Conservation (phyloP, 305 asterid species). For the Andrographis paniculata region DNA sequence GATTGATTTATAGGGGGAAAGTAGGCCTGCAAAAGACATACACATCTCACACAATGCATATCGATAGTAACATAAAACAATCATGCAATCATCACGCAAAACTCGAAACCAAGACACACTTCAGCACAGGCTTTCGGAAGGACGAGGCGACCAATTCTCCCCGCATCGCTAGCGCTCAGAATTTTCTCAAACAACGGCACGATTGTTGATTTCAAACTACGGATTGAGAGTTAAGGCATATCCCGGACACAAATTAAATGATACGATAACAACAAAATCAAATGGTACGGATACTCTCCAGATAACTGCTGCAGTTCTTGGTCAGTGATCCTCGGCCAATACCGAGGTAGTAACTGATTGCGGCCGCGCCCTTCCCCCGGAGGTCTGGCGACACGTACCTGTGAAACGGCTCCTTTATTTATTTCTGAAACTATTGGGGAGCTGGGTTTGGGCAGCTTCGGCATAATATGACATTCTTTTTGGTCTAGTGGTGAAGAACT, state of each 20-base stretch:
- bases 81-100: neutral
- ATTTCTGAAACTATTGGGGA: slow-evolving; percentile 33
- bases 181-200: slow-evolving; percentile 89
- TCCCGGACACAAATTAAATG: neutral
- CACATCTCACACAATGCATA: slow-evolving; percentile 1
- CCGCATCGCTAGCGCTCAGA: slow-evolving; percentile 98
- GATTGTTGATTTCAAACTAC: slow-evolving; percentile 72
- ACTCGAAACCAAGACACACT: slow-evolving; percentile 38
- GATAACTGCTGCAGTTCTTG: slow-evolving; percentile 86
- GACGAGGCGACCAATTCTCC: slow-evolving; percentile 94
- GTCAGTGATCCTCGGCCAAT: slow-evolving; percentile 97
- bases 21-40: slow-evolving; percentile 56
- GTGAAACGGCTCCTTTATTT: slow-evolving; percentile 33
- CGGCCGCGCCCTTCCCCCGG: slow-evolving; percentile 93
- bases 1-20: slow-evolving; percentile 94
- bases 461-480: slow-evolving; percentile 37
- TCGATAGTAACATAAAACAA: neutral
- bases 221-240: slow-evolving; percentile 37
- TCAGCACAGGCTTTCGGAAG: slow-evolving; percentile 99
- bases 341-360: slow-evolving; percentile 91
- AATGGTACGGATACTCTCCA: slow-evolving; percentile 84
- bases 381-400: slow-evolving; percentile 75
- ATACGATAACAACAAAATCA: slow-evolving; percentile 9
- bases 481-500: slow-evolving; percentile 45
- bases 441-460: slow-evolving; percentile 63